Evolutionary conservation across 176 grass and related monocot genomes (phyloP).

Genomic region (Ensete ventricosum): DNA sequence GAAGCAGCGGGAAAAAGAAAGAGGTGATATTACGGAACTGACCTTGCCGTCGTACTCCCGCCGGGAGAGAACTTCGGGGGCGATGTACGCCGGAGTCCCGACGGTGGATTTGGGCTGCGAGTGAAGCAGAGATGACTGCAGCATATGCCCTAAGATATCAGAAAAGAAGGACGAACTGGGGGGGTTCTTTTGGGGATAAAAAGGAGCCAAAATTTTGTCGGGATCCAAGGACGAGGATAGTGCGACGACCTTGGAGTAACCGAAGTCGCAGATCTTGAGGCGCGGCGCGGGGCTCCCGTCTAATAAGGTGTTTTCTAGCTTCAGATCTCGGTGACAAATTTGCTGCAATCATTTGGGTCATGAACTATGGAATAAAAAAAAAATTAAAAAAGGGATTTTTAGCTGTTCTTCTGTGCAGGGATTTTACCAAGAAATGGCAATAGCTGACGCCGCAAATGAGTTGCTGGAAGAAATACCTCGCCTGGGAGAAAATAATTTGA

Average conservation of each 20-base stretch:
- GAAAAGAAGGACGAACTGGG: background rate
- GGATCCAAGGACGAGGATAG: background rate
- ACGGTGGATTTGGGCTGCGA: slow-evolving; percentile 7
- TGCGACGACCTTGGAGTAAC: background rate
- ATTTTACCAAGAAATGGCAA: slow-evolving; percentile 1
- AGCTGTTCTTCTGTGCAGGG: background rate
- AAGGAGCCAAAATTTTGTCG: background rate
- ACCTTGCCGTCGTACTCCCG: slow-evolving; percentile 7
- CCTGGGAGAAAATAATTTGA: background rate
- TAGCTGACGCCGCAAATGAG: slow-evolving; percentile 5
- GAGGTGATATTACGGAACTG: background rate
- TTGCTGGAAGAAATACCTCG: slow-evolving; percentile 4
- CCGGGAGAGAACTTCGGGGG: background rate
- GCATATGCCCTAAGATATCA: background rate
- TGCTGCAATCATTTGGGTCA: background rate
- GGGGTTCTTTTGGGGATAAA: background rate
- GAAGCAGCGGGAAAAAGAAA: background rate
- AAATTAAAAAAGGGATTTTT: background rate
- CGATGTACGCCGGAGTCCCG: background rate
- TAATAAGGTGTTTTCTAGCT: background rate
- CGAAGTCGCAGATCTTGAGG: slow-evolving; percentile 7
- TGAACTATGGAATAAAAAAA: background rate
- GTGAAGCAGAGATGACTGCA: background rate
- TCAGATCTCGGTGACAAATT: slow-evolving; percentile 6
- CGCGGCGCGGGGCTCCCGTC: background rate